Base-by-base conservation (phyloP, 2,329 filamentous ascomycete genomes). In the Claviceps arundinis region DNA sequence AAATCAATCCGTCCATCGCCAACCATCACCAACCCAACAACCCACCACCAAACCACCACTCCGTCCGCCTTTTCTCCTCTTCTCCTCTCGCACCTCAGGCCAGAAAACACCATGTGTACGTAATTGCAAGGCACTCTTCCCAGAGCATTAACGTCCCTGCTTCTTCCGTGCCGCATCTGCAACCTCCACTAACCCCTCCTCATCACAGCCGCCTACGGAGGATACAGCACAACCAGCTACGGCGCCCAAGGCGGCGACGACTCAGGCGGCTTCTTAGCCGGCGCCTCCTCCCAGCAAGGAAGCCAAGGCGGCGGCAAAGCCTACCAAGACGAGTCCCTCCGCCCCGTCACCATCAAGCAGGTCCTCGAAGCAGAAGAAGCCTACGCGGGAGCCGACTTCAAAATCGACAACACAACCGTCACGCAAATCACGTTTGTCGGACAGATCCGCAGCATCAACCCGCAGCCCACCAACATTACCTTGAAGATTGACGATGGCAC, bases 401-500 rank as follows among this genome's bases (percentile, higher is more conserved):
- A 82, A 57, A 86, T 97, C 62, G 93, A 97, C 70, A 84, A 82
- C 57, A 70, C 75, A 47, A 78, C 85, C 57, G 74, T 90, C 55
- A 84, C 82, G 43, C 78, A 91, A 72, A 65, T 73, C 60, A 91
- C 87, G 34, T 84, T 97, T 59, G 81, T 98, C 55, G 93, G 88
- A 50, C 91, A 96, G 74, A 84, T 98, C 61, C 88, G 89, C 65
- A 83, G 83, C 69, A 82, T 96, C 69, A 86, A 81, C 64, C 78
- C 80, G n/a, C 89, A 95, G 71, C 80, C 85, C 42, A 96, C 91
- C 59, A 94, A 95, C 71, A 82, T 89, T 59, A 95, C 88, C 46
- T 95, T 94, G 77, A 87, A 84, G 62, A 74, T 98, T 61, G 93
- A 98, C 70, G 93, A 98, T 69, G 93, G 93, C 65, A 98, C 94